Evolutionary conservation across 208 protist genomes (phyloP).

Genomic region (Trypanosoma mega): DNA sequence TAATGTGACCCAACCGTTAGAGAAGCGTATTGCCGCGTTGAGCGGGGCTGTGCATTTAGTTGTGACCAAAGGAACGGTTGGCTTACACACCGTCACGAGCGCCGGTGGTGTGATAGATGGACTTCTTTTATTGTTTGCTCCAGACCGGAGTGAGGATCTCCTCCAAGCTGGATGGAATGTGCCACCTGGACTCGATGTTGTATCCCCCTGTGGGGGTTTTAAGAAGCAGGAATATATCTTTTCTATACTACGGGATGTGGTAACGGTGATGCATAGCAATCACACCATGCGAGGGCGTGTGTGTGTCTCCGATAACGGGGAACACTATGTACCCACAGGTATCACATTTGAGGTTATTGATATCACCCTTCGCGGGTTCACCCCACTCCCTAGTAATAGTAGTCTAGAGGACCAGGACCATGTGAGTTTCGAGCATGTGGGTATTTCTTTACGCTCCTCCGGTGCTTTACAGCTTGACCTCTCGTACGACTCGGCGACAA

Average conservation of each 20-base stretch:
- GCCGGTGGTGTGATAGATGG: slow-evolving; percentile 22
- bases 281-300: slow-evolving; percentile 51
- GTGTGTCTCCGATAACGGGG: slow-evolving; percentile 67
- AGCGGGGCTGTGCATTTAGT: slow-evolving; percentile 55
- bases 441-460: slow-evolving; percentile 35
- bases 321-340: slow-evolving; percentile 48
- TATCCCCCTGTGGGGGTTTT: slow-evolving; percentile 51
- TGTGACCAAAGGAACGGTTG: slow-evolving; percentile 55
- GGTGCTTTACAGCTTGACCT: slow-evolving; percentile 50
- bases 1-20: slow-evolving; percentile 14
- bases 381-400: slow-evolving; percentile 21
- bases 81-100: slow-evolving; percentile 46
- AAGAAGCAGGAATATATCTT: slow-evolving; percentile 66
- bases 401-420: background rate
- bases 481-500: slow-evolving; percentile 4
- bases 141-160: slow-evolving; percentile 16
- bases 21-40: slow-evolving; percentile 47
- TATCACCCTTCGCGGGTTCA: slow-evolving; percentile 49
- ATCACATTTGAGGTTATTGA: slow-evolving; percentile 78
- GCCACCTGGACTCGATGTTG: background rate
- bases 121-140: slow-evolving; percentile 63
- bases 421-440: slow-evolving; percentile 18
- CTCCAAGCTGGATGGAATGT: slow-evolving; percentile 1
- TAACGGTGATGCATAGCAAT: slow-evolving; percentile 42
- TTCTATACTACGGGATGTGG: slow-evolving; percentile 26